These are phyloP conservation scores for Aspergillus jensenii DNA, from an alignment of 2,329 filamentous ascomycete genomes.

Conservation along the genomic window DNA sequence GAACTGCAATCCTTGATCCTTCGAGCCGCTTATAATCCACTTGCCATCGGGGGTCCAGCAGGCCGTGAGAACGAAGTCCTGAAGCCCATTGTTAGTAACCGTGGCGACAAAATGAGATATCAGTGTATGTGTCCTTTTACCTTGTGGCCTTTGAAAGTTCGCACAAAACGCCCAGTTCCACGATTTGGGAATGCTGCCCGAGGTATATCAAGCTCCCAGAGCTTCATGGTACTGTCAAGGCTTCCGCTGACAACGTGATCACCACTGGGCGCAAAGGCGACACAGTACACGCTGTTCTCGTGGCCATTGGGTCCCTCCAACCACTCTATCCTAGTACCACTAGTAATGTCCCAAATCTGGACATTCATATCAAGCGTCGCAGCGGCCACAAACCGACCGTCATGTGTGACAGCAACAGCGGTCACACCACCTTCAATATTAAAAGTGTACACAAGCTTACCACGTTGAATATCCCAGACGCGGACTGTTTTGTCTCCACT, in stretches of 20 bases:
- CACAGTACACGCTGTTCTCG: conserved; percentile 94
- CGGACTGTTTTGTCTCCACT: conserved; percentile 93
- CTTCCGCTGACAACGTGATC: conserved; percentile 90
- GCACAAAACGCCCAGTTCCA: conserved; percentile 50
- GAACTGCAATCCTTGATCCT: conserved; percentile 96
- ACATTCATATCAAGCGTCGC: conserved; percentile 97
- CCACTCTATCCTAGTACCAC: conserved; percentile 82
- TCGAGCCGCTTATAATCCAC: conserved; percentile 96
- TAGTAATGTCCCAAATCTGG: conserved; percentile 89
- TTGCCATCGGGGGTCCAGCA: conserved; percentile 92
- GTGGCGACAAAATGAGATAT: conserved; percentile 23
- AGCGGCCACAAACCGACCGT: conserved; percentile 89
- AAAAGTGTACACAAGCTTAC: conserved; percentile 77
- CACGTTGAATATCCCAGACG: conserved; percentile 90
- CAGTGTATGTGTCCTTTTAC: conserved; percentile 45
- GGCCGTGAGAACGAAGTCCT: conserved; percentile 96
- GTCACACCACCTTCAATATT: conserved; percentile 96
- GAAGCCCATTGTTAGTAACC: conserved; percentile 4
- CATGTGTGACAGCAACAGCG: conserved; percentile 94
- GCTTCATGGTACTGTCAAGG: conserved; percentile 97
- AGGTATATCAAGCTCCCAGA: conserved; percentile 87
- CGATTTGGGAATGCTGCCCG: conserved; percentile 63
- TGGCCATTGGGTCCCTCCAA: conserved; percentile 91
- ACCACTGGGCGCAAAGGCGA: conserved; percentile 91
- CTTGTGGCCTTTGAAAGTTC: conserved; percentile 96